phyloP scores from a whole-genome alignment of 768 basidiomycete genomes.

The Mycena vulgaris region DNA sequence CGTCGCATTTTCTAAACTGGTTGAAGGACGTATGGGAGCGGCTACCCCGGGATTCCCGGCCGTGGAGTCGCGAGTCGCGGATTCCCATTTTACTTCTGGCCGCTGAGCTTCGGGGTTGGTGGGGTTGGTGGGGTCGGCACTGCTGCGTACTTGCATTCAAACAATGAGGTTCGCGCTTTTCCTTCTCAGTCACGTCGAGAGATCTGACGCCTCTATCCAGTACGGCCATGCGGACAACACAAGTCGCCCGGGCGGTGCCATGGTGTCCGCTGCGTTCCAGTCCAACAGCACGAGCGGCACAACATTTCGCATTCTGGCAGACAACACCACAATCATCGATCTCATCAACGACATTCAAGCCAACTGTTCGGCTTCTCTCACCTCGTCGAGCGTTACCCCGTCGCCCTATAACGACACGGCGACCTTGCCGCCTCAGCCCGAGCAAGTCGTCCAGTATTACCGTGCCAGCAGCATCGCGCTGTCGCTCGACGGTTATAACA shows the following conservation, averaged over 20 bases:
- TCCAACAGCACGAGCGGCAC: conserved; percentile 54
- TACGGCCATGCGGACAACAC: conserved; percentile 62
- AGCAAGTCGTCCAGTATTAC: conserved; percentile 64
- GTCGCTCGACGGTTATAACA: conserved; percentile 56
- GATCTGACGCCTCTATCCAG: conserved; percentile 41
- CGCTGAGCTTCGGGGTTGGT: conserved; percentile 54
- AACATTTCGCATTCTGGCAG: conserved; percentile 64
- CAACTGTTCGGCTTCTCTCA: conserved; percentile 60
- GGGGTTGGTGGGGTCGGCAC: conserved; percentile 31
- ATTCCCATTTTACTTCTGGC: conserved; percentile 68
- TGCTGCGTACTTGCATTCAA: conserved; percentile 49
- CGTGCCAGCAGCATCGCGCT: conserved; percentile 63
- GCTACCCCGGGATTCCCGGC: conserved; percentile 57
- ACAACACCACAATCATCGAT: conserved; percentile 62
- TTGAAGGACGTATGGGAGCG: conserved; percentile 57
- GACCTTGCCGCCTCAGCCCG: conserved; percentile 50
- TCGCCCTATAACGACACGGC: conserved; percentile 49
- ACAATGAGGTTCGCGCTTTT: conserved; percentile 16
- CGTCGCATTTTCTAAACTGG: not conserved
- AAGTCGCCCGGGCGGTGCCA: conserved; percentile 65
- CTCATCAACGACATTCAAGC: conserved; percentile 59
- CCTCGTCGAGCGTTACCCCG: conserved; percentile 48
- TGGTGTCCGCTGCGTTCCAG: conserved; percentile 61
- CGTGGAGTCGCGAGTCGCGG: conserved; percentile 52
- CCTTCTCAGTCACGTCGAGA: too few species aligned